A percentile compares a stretch with the other conserved stretches of the same genome.
Evolutionary conservation across 768 basidiomycete species (phyloP).

Genomic region (Tricholoma terreum): DNA sequence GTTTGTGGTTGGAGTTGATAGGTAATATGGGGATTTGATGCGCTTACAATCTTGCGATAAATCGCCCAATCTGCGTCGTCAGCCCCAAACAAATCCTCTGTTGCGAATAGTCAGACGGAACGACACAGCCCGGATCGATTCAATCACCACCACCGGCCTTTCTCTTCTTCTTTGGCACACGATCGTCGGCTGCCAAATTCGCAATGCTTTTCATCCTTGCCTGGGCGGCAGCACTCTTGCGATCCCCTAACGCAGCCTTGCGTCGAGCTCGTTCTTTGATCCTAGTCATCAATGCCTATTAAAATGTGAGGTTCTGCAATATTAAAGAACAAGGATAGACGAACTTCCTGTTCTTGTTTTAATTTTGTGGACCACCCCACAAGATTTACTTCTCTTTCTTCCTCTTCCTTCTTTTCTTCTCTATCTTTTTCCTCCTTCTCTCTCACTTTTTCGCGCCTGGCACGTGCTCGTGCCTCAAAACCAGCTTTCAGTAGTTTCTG

Average conservation of each 20-base stretch:
- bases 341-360: constrained; percentile 78
- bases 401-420: constrained; percentile 72
- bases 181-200: constrained; percentile 83
- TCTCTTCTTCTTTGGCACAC: constrained; percentile 78
- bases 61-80: constrained; percentile 98
- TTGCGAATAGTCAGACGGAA: constrained; percentile 4
- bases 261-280: constrained; percentile 83
- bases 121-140: background rate
- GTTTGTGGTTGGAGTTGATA: background rate
- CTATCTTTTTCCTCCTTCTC: constrained; percentile 72
- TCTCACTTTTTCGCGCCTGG: constrained; percentile 82
- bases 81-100: constrained; percentile 91
- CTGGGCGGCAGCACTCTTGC: constrained; percentile 94
- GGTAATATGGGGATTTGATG: background rate
- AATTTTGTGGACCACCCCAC: constrained; percentile 71
- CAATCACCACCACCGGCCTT: constrained; percentile 70
- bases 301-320: constrained; percentile 1
- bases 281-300: constrained; percentile 70
- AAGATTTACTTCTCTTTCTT: constrained; percentile 71
- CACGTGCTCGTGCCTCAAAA: constrained; percentile 84
- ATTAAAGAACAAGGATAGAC: background rate
- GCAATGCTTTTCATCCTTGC: constrained; percentile 96
- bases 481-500: constrained; percentile 92
- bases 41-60: constrained; percentile 89
- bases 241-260: constrained; percentile 79